Evolutionary conservation across 1,284 basidiomycete genomes (phyloP), one percentile per base, ranked within the genome.

Genomic region (Malassezia obtusa): DNA sequence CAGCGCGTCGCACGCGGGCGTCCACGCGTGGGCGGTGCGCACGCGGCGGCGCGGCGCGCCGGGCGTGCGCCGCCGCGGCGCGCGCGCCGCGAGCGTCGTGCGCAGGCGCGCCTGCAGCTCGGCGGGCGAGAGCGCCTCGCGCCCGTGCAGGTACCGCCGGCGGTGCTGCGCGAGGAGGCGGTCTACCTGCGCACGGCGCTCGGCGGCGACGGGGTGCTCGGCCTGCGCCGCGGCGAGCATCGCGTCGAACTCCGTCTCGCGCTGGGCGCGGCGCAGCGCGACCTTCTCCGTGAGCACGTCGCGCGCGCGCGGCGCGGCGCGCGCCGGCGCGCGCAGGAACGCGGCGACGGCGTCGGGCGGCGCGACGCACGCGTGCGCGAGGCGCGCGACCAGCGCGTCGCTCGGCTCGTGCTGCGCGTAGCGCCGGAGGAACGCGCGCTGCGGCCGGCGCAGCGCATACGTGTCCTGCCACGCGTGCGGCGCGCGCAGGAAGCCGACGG

Each of bases 211-310:
- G 3, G 25, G 31, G 45, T 57, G 53, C 12, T 75, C 78, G 9
- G 82, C 79, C 71, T 83, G 79, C 37, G 83, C 73, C 10, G 75
- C 77, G 36, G 65, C 60, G 6, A 87, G 69, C 49, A 87, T 72
- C 6, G 71, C 74, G 5, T 80, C 78, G 84, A 85, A 88, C 50
- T 81, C 81, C 22, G 74, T 75, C 67, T 84, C 82, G 59, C 82
- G 59, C 45, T 60, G 60, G 22, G 44, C 47, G 4, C 60, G 56
- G 11, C 62, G 60, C 11, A 60, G 62, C 22, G 48, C 50, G 26
- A 63, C 59, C 51, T 72, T 74, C 22, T 56, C 48, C 5, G 57
- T 48, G 4, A 84, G 74, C 12, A 77, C 74, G 1, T 77, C 77
- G 15, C 77, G 78, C 55, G 81, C 78, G 32, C 77, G 75, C 14